phyloP scores from a whole-genome alignment of 164 flowering plant genomes.

The Cinnamomum micranthum region DNA sequence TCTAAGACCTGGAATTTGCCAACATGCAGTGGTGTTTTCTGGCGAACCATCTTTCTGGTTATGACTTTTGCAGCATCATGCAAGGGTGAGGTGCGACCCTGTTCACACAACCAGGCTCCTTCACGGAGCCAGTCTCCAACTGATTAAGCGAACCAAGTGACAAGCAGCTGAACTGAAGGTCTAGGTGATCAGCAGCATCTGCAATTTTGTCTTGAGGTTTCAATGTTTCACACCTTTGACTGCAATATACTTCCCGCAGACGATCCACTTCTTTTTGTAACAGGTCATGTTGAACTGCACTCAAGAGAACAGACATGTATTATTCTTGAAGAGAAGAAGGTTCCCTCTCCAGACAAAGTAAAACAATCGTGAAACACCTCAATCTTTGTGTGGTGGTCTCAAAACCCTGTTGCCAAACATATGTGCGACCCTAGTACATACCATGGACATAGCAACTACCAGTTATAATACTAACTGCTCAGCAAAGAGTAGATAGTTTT shows the following conservation, averaged over 20 bases:
- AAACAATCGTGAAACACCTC: too few species aligned
- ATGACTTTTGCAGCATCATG: conserved; percentile 10
- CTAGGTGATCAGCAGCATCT: conserved; percentile 4
- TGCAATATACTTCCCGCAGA: background rate
- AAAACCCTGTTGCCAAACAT: too few species aligned
- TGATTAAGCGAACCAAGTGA: conserved; percentile 1
- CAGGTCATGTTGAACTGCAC: conserved; percentile 13
- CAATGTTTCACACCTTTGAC: background rate
- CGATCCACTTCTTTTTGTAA: conserved; percentile 12
- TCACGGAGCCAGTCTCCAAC: conserved; percentile 1
- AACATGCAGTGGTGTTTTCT: background rate
- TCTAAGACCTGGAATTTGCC: background rate
- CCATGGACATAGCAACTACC: background rate
- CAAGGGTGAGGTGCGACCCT: conserved; percentile 5
- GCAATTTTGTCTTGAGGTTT: background rate
- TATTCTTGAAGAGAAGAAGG: background rate
- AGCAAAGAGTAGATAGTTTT: too few species aligned
- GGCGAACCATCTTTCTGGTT: conserved; percentile 1
- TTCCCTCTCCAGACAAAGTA: background rate
- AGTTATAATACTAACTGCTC: background rate
- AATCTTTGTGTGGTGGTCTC: too few species aligned
- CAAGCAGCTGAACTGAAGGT: conserved; percentile 8
- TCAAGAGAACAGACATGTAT: background rate
- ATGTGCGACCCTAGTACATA: background rate
- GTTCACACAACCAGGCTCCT: conserved; percentile 1